Evolutionary conservation across 257 asterid species (phyloP), one percentile per base, ranked within the genome.

Genomic region (Sherardia arvensis): DNA sequence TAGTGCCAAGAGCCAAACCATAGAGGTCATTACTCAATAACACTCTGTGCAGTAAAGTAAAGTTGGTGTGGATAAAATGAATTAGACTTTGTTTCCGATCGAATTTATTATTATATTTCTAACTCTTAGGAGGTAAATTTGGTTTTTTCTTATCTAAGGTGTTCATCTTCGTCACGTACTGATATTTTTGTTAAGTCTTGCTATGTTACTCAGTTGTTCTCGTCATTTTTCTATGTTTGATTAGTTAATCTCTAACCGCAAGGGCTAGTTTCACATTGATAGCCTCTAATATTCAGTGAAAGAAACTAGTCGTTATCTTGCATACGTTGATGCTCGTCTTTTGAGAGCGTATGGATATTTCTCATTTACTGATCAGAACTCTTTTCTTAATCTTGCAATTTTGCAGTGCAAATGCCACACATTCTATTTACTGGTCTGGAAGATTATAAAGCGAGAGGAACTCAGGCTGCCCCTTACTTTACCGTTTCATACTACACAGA

Each of bases 371-470:
- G 61, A 23, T 38, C 30, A 70, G 64, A 27, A 38, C 55, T 63
- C 48, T 3, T 40, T 53, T 49, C n/a, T 49, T 36, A 23, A 32
- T 71, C 33, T 38, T 27, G 54, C 29, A 18, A 45, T 45, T 17
- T 7, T 83, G 67, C 94, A 89, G 96, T 84, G 77, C 87, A 89
- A 81, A 87, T 82, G 89, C 97, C 99, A 27, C 87, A 83, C 85
- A 78, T 92, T 67, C 84, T 92, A 62, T 79, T 92, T 73, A 92
- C 96, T n/a, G 99, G 99, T 61, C 97, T 92, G 30, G 97, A 92
- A 76, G 97, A 87, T 69, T 89, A 92, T 67, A 89, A 85, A 76
- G 96, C 97, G 29, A 89, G 94, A 78, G 99, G 99, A 71, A 87
- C 95, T 51, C 96, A 92, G 81, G 96, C 97, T 73, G 76, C 99